Conservation (phyloP, 2,329 filamentous ascomycete genomes). For the Sporothrix dimorphospora region DNA sequence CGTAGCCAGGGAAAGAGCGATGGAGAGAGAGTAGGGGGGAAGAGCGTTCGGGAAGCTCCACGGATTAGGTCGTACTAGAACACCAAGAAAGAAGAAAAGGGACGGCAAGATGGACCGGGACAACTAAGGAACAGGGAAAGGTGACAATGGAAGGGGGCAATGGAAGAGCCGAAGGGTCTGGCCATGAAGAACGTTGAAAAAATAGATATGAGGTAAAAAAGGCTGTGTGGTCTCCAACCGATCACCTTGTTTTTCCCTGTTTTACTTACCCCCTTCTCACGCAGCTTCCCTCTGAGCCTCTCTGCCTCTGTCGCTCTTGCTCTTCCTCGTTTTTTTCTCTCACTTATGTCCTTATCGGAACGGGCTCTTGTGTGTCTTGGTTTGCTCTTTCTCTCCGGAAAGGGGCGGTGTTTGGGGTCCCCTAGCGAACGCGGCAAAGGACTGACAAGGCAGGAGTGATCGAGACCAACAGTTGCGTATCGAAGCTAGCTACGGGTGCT, state of each 20-base stretch:
- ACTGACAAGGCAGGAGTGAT: not conserved
- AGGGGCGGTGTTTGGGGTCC: slow-evolving; percentile 3
- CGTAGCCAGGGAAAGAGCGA: slow-evolving; percentile 15
- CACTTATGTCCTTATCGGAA: slow-evolving; percentile 27
- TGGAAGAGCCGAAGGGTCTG: slow-evolving; percentile 8
- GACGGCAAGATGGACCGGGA: not conserved
- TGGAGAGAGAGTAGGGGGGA: not conserved
- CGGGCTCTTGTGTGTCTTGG: slow-evolving; percentile 1
- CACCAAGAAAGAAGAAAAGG: not conserved
- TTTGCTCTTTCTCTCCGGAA: slow-evolving; percentile 13
- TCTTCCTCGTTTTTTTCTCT: slow-evolving; percentile 23
- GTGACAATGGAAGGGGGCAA: not conserved
- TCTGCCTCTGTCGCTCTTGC: not conserved
- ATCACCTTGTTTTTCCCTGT: slow-evolving; percentile 32
- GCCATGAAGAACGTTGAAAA: slow-evolving; percentile 14
- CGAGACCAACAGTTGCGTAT: not conserved
- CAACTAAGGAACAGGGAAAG: slow-evolving; percentile 16
- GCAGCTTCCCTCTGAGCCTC: slow-evolving; percentile 14
- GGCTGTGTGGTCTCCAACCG: slow-evolving; percentile 25
- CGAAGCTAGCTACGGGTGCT: not conserved
- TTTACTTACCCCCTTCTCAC: slow-evolving; percentile 13
- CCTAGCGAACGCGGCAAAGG: not conserved
- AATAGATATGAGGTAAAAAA: not conserved
- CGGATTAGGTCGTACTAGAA: no score
- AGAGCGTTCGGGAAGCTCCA: not conserved